Percentiles rank a stretch among this genome's conserved stretches.
These are phyloP conservation scores for Syzygium grande DNA, from an alignment of 345 rosid species.

Conservation along the genomic window DNA sequence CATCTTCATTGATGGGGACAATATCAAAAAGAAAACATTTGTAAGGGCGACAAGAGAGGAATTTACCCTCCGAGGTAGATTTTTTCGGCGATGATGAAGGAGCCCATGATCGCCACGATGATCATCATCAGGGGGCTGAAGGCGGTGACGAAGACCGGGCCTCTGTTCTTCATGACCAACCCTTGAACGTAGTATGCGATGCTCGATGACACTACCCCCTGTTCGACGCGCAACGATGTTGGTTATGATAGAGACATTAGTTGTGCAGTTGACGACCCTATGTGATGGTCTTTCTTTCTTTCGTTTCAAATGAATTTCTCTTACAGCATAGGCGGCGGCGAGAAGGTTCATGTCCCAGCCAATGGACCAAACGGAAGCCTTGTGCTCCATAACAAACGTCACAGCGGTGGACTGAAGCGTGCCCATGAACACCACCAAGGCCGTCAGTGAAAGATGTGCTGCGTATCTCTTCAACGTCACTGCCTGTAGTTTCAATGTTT, in stretches of 20 bases:
- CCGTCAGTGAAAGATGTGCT: slow-evolving; percentile 73
- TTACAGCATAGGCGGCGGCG: slow-evolving; percentile 92
- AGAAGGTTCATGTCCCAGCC: slow-evolving; percentile 90
- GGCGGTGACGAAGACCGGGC: slow-evolving; percentile 88
- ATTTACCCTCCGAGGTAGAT: slow-evolving; percentile 78
- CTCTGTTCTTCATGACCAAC: slow-evolving; percentile 66
- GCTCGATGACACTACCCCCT: slow-evolving; percentile 66
- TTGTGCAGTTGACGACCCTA: neutral
- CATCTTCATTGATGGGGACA: neutral
- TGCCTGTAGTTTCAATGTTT: slow-evolving; percentile 27
- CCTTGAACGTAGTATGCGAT: slow-evolving; percentile 97
- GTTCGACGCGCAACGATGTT: neutral
- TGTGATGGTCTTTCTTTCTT: neutral
- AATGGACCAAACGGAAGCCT: slow-evolving; percentile 52
- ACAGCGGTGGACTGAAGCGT: slow-evolving; percentile 72
- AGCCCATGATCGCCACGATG: slow-evolving; percentile 84
- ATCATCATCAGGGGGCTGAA: slow-evolving; percentile 91
- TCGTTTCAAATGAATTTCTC: neutral
- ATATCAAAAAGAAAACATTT: neutral
- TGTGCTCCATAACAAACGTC: slow-evolving; percentile 75
- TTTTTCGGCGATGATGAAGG: slow-evolving; percentile 78
- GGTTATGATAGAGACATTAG: neutral
- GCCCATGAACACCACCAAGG: slow-evolving; percentile 72
- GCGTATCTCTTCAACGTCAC: slow-evolving; percentile 66
- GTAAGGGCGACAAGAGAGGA: neutral